Percentiles rank a stretch among this genome's conserved stretches.
Conservation (phyloP, 371 early-diverging fungal species). For the Actinomortierella wolfii region DNA sequence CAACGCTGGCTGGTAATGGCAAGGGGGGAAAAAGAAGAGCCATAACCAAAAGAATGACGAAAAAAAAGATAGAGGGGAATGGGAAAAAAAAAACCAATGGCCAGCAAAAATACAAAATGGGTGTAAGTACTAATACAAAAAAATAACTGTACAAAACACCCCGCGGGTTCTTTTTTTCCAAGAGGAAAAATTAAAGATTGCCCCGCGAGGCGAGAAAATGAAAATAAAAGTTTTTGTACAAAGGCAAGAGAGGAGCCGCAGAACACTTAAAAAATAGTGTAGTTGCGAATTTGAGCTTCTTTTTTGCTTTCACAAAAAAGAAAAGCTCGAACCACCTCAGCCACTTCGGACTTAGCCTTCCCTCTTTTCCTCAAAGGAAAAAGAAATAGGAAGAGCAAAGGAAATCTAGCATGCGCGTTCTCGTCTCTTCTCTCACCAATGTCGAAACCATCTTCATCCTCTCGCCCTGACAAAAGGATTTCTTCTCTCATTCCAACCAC, state of each 20-base stretch:
- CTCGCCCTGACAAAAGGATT: too few species aligned
- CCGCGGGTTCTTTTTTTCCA: slow-evolving; percentile 29
- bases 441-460: too few species aligned
- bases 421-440: too few species aligned
- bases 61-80: slow-evolving; percentile 6
- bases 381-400: slow-evolving; percentile 3
- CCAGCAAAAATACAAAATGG: background rate
- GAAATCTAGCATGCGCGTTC: background rate
- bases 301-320: background rate
- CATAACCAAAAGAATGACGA: slow-evolving; percentile 5
- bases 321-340: slow-evolving; percentile 3
- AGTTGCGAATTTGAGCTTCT: background rate
- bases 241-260: slow-evolving; percentile 29
- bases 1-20: background rate
- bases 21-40: slow-evolving; percentile 5
- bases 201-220: slow-evolving; percentile 1
- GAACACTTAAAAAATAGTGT: slow-evolving; percentile 25
- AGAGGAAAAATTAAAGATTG: background rate
- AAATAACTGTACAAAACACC: slow-evolving; percentile 38
- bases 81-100: slow-evolving; percentile 7
- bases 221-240: slow-evolving; percentile 22
- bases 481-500: too few species aligned
- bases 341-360: background rate
- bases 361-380: background rate
- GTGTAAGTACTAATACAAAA: background rate